Evolutionary conservation across 2,329 filamentous ascomycete genomes (phyloP).

Genomic region (Eutypella sp.): DNA sequence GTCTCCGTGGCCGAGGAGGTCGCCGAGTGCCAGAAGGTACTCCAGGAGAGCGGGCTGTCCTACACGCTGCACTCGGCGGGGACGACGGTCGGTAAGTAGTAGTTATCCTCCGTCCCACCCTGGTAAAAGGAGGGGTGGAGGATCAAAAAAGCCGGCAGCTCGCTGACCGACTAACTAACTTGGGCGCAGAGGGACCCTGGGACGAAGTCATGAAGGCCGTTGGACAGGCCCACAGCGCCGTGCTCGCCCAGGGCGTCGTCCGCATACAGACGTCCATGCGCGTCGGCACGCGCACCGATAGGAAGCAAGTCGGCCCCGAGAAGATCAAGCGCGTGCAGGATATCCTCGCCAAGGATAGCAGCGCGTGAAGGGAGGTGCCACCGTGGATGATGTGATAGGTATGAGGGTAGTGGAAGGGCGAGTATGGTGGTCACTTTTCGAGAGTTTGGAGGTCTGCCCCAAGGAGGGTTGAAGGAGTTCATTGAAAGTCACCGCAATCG

Average conservation of each 20-base stretch:
- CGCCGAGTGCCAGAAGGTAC: slow-evolving; percentile 79
- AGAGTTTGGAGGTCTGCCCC: too few relatives aligned
- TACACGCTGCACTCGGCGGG: slow-evolving; percentile 92
- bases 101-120: neutral
- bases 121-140: neutral
- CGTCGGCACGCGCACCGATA: slow-evolving; percentile 79
- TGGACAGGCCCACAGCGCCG: slow-evolving; percentile 75
- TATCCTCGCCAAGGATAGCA: slow-evolving; percentile 34
- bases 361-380: too few relatives aligned
- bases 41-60: slow-evolving; percentile 73
- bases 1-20: slow-evolving; percentile 78
- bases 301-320: slow-evolving; percentile 73
- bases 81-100: slow-evolving; percentile 74
- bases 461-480: too few relatives aligned
- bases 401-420: too few relatives aligned
- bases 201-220: slow-evolving; percentile 79
- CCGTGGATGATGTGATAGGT: too few relatives aligned
- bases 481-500: too few relatives aligned
- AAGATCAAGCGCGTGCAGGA: slow-evolving; percentile 64
- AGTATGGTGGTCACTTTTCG: too few relatives aligned
- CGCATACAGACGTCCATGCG: slow-evolving; percentile 87
- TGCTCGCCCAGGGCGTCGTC: slow-evolving; percentile 72
- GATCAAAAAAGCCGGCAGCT: neutral
- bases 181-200: slow-evolving; percentile 76
- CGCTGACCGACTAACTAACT: neutral